Base-by-base conservation (phyloP, 345 rosid genomes). In the Aquilaria yunnanensis region DNA sequence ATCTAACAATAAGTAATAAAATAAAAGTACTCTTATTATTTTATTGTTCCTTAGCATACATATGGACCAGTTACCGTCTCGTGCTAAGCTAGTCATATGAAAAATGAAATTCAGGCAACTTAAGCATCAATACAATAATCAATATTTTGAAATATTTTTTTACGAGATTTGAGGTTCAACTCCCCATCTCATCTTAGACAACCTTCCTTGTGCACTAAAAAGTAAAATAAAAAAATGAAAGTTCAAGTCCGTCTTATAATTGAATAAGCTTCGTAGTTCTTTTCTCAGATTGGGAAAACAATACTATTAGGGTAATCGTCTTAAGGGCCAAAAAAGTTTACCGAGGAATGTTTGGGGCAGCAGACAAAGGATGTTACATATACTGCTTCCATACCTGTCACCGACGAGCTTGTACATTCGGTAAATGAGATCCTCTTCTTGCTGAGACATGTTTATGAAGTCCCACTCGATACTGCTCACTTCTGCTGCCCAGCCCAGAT, bases 391-490 rank as follows among this genome's bases (percentile, higher is more conserved):
- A 6, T 14, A 16, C 98, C 92, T 81, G 77, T 86, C 90, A 5
- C 98, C 98, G 6, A 93, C 94, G 63, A 93, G 97, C 69, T 78
- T 84, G 67, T 85, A 76, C 98, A 93, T 90, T 69, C 98, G 78
- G 53, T 74, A 77, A 61, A 93, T 88, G 68, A 93, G 96, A 78
- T 93, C 98, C 62, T 88, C 94, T 75, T 93, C 98, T 83, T 90
- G 94, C 53, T 87, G 92, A 2, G 87, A 72, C 98, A 93, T 90
- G 71, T 75, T 88, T 58, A 93, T 87, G 67, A 83, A 80, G 62
- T 84, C 88, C 98, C 98, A 93, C 54, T 84, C 97, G 47, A 81
- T 83, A 59, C 97, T 93, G 87, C 97, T 87, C 61, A 88, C 98
- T 77, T 93, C 98, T 93, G 78, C 56, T 29, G 67, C 14, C 32